phyloP scores from a whole-genome alignment of 2,329 filamentous ascomycete species.

The Botrytis galanthina region DNA sequence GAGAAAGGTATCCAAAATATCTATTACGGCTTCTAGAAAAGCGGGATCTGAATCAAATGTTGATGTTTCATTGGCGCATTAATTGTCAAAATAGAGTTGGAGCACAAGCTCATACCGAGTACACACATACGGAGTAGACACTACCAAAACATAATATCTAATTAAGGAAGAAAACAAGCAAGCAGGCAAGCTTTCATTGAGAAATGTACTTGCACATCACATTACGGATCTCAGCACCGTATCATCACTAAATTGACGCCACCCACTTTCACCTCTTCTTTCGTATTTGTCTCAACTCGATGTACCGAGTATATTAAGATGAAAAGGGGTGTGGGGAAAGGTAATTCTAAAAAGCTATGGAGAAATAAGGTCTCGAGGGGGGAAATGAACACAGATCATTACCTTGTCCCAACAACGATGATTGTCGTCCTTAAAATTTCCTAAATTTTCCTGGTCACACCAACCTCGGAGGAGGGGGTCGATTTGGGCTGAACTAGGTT shows the following conservation, averaged over 20 bases:
- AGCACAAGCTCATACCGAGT: background rate
- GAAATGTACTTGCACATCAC: background rate
- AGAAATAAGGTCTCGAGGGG: background rate
- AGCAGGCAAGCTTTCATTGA: background rate
- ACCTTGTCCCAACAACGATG: slow-evolving; percentile 6
- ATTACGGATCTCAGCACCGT: slow-evolving; percentile 3
- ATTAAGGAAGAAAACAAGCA: background rate
- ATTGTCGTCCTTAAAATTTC: background rate
- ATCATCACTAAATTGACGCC: slow-evolving; percentile 3
- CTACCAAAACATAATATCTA: background rate
- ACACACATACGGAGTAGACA: background rate
- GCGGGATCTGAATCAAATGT: background rate
- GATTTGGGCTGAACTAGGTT: background rate
- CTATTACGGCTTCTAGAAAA: background rate
- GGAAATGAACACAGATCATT: slow-evolving; percentile 3
- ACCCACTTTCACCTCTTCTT: background rate
- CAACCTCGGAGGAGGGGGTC: background rate
- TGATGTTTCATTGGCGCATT: slow-evolving; percentile 6
- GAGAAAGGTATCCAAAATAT: background rate
- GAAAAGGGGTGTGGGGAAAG: background rate
- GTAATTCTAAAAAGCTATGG: background rate
- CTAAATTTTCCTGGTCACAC: background rate
- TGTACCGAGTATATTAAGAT: background rate
- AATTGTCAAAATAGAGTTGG: background rate
- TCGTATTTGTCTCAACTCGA: background rate